A percentile compares a stretch with the other conserved stretches of the same genome.
Evolutionary conservation across 2,329 filamentous ascomycete genomes (phyloP).

Genomic region (Elsinoe fawcettii): DNA sequence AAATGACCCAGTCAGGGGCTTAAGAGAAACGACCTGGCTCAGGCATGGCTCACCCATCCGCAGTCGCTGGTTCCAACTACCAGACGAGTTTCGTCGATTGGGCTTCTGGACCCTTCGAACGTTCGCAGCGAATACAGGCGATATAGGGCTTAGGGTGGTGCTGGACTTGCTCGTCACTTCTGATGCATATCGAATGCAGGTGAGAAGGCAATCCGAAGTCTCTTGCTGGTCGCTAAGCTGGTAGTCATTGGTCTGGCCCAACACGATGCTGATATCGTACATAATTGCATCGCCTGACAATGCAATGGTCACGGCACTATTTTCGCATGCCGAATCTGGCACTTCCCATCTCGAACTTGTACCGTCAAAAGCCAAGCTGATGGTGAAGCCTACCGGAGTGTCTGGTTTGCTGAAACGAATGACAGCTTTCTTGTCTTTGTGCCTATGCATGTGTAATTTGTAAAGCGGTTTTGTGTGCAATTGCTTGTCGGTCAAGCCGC

Average conservation of each 20-base stretch:
- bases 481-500: neutral
- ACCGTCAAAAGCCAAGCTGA: neutral
- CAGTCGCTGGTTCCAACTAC: neutral
- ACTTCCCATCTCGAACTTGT: neutral
- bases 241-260: neutral
- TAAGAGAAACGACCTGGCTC: constrained; percentile 22
- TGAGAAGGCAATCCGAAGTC: neutral
- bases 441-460: constrained; percentile 26
- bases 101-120: neutral
- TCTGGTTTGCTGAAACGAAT: constrained; percentile 2
- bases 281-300: neutral
- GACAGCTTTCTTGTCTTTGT: constrained; percentile 19
- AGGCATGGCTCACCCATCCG: no score
- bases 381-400: constrained; percentile 14
- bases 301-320: neutral
- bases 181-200: constrained; percentile 16
- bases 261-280: neutral
- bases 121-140: neutral
- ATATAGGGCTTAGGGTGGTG: neutral
- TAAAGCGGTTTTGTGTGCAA: neutral
- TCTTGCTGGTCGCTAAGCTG: no score
- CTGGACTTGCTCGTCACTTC: neutral
- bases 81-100: neutral
- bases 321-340: neutral
- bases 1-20: constrained; percentile 30